Percentiles rank a stretch among this genome's conserved stretches.
Conservation (phyloP, 2,329 filamentous ascomycete genomes). For the Cryphonectria japonica region DNA sequence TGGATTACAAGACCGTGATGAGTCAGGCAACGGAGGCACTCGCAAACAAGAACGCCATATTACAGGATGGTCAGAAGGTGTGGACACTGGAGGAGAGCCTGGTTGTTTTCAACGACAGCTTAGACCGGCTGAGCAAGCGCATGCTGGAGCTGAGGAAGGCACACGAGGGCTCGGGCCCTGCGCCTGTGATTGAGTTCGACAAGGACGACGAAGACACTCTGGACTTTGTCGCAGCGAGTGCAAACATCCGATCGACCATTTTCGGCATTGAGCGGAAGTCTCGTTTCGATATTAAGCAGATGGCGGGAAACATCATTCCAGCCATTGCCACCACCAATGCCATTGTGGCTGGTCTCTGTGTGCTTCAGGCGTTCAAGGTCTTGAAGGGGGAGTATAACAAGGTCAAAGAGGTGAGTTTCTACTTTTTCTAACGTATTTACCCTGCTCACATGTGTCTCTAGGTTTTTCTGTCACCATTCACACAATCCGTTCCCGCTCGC, state of each 20-base stretch:
- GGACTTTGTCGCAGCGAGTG: conserved; percentile 89
- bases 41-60: conserved; percentile 56
- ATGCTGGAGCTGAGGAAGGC: conserved; percentile 64
- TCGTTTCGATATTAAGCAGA: conserved; percentile 97
- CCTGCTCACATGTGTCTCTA: conserved; percentile 35
- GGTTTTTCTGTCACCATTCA: conserved; percentile 79
- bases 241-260: conserved; percentile 85
- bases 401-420: conserved; percentile 68
- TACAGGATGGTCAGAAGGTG: conserved; percentile 70
- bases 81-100: conserved; percentile 89
- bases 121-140: conserved; percentile 76
- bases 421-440: conserved; percentile 8
- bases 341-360: conserved; percentile 90
- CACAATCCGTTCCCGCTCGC: conserved; percentile 47
- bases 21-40: conserved; percentile 54
- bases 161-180: conserved; percentile 50
- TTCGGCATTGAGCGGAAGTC: conserved; percentile 89
- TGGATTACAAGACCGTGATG: conserved; percentile 69
- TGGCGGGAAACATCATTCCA: conserved; percentile 99
- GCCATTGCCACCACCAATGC: conserved; percentile 98
- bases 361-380: conserved; percentile 91
- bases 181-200: conserved; percentile 82
- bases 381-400: conserved; percentile 71
- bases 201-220: conserved; percentile 96
- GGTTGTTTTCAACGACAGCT: conserved; percentile 81